Evolutionary conservation across 352 stramenopile species (phyloP).

Genomic region (Thalassiosira mediterranea): DNA sequence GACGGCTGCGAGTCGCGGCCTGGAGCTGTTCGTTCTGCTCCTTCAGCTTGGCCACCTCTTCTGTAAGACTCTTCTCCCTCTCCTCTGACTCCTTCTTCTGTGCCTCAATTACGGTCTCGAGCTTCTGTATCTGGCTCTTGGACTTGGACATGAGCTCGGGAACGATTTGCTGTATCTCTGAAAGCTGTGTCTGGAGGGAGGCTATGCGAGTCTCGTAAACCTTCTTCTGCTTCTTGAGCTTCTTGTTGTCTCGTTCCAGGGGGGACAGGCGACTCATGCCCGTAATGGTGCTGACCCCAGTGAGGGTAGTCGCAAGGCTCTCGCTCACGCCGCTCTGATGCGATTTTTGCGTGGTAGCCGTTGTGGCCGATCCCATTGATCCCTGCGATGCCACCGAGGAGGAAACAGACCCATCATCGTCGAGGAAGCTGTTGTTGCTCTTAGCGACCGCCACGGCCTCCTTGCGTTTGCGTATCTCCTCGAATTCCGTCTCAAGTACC

Average conservation of each 20-base stretch:
- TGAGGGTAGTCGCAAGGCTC: background rate
- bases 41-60: constrained; percentile 47
- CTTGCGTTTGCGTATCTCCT: constrained; percentile 30
- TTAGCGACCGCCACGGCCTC: constrained; percentile 7
- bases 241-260: constrained; percentile 44
- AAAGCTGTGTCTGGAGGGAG: constrained; percentile 23
- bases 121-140: constrained; percentile 47
- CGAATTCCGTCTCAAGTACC: constrained; percentile 41
- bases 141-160: constrained; percentile 54
- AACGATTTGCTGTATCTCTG: constrained; percentile 53
- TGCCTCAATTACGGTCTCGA: constrained; percentile 28
- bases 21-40: constrained; percentile 41
- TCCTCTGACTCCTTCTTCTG: constrained; percentile 21
- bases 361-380: background rate
- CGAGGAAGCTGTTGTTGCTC: constrained; percentile 5
- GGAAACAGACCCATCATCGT: constrained; percentile 13
- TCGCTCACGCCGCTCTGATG: background rate
- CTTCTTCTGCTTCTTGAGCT: constrained; percentile 46
- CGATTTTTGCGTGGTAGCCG: background rate
- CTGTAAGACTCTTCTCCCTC: constrained; percentile 25
- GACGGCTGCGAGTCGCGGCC: constrained; percentile 42
- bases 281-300: constrained; percentile 8
- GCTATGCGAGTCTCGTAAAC: constrained; percentile 35
- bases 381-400: background rate
- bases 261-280: constrained; percentile 5